Conservation (phyloP, 352 stramenopile genomes). For the Phytophthora fragariaefolia region DNA sequence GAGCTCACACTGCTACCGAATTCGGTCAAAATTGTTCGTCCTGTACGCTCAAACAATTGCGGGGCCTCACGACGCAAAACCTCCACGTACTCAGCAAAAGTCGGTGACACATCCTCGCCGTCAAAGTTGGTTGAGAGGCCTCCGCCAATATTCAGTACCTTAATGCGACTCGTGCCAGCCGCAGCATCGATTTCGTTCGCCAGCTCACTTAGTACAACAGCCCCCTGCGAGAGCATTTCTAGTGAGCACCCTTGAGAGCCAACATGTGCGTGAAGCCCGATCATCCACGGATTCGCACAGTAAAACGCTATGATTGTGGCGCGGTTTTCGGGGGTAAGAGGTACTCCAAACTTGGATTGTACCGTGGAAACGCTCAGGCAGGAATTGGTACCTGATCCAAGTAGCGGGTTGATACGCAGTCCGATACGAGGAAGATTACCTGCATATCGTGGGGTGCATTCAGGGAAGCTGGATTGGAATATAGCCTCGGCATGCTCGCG, state of each 20-base stretch:
- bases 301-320: slow-evolving; percentile 74
- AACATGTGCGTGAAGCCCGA: slow-evolving; percentile 88
- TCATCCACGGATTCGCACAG: slow-evolving; percentile 89
- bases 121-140: slow-evolving; percentile 92
- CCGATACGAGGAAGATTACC: slow-evolving; percentile 83
- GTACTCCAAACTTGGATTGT: slow-evolving; percentile 93
- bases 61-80: slow-evolving; percentile 72
- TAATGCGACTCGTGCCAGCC: slow-evolving; percentile 73
- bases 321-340: slow-evolving; percentile 65
- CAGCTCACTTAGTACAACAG: slow-evolving; percentile 72
- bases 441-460: slow-evolving; percentile 63
- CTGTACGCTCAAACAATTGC: slow-evolving; percentile 82
- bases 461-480: slow-evolving; percentile 83
- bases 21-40: slow-evolving; percentile 90
- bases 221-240: slow-evolving; percentile 87
- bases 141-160: slow-evolving; percentile 92
- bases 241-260: slow-evolving; percentile 86
- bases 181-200: slow-evolving; percentile 84
- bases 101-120: slow-evolving; percentile 67
- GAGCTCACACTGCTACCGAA: slow-evolving; percentile 89
- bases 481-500: slow-evolving; percentile 85
- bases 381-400: slow-evolving; percentile 88
- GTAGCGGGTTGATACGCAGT: slow-evolving; percentile 92
- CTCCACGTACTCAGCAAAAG: slow-evolving; percentile 86
- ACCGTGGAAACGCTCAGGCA: slow-evolving; percentile 89